Conservation (phyloP, 139 green algal species). For the Volvox africanus region DNA sequence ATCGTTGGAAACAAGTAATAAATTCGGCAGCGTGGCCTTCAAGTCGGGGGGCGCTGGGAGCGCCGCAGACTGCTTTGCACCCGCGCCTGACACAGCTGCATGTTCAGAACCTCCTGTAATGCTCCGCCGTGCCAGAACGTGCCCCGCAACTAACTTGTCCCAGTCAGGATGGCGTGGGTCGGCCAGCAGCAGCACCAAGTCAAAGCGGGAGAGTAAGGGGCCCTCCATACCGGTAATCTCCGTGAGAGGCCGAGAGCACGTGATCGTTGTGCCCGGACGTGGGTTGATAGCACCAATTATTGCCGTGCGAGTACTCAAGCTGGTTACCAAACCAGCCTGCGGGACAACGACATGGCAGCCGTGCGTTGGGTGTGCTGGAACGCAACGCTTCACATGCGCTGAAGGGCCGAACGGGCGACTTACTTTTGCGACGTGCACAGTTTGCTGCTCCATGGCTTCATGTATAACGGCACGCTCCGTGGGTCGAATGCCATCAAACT, state of each 20-base stretch:
- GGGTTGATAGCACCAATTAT: conserved; percentile 85
- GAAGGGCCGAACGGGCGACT: neutral
- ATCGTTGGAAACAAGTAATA: neutral
- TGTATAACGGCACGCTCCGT: conserved; percentile 87
- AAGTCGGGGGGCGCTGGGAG: neutral
- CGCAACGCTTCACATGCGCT: no score
- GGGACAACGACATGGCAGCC: no score
- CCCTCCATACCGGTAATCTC: conserved; percentile 54
- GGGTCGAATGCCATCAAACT: conserved; percentile 84
- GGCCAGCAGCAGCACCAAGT: conserved; percentile 88
- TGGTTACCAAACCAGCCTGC: conserved; percentile 91
- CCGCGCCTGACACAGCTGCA: neutral
- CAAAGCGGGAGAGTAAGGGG: conserved; percentile 89
- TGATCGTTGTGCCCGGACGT: conserved; percentile 42
- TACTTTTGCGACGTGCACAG: conserved; percentile 90
- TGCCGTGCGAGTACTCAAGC: conserved; percentile 79
- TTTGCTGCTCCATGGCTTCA: conserved; percentile 98
- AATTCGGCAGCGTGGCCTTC: neutral
- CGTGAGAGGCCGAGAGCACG: conserved; percentile 32
- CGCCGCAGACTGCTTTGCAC: neutral
- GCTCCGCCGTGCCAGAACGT: conserved; percentile 76
- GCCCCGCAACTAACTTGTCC: conserved; percentile 78
- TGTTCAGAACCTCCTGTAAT: neutral
- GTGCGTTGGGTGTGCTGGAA: no score
- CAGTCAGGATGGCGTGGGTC: conserved; percentile 75